A percentile compares a stretch with the other conserved stretches of the same genome.
These are phyloP conservation scores for Stropharia rugosoannulata DNA, from an alignment of 768 basidiomycete species.

Conservation along the genomic window DNA sequence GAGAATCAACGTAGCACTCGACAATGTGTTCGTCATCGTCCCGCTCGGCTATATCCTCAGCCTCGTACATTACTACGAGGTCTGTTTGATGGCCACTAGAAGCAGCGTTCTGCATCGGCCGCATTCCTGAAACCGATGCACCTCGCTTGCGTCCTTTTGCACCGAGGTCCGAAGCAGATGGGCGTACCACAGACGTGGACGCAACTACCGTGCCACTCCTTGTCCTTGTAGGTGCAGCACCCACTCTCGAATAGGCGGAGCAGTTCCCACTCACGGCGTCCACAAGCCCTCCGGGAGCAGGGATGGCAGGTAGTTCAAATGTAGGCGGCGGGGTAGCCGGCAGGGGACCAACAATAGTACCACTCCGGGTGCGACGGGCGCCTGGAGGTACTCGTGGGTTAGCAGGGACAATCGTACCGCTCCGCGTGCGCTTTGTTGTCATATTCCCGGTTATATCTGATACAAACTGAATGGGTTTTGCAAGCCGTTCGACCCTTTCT, in stretches of 20 bases:
- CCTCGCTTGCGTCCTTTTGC: slow-evolving; percentile 4
- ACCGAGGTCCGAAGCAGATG: background rate
- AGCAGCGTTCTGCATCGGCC: background rate
- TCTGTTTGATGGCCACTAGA: slow-evolving; percentile 23
- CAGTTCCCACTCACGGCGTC: background rate
- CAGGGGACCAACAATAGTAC: slow-evolving; percentile 29
- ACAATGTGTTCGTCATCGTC: slow-evolving; percentile 7
- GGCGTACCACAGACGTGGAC: background rate
- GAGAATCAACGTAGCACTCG: slow-evolving; percentile 18
- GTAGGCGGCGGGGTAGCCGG: slow-evolving; percentile 10
- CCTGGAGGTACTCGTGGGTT: slow-evolving; percentile 5
- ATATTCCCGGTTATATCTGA: background rate
- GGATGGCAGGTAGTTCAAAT: slow-evolving; percentile 6
- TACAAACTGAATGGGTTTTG: background rate
- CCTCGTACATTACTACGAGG: slow-evolving; percentile 24
- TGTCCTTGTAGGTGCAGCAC: slow-evolving; percentile 16
- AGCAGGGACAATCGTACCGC: slow-evolving; percentile 47
- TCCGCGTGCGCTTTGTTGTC: slow-evolving; percentile 30
- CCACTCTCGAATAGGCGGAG: background rate
- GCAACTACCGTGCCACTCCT: slow-evolving; percentile 32
- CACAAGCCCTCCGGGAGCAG: background rate
- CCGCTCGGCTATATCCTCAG: slow-evolving; percentile 20
- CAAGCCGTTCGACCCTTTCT: background rate
- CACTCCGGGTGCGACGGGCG: slow-evolving; percentile 29
- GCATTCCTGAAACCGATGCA: slow-evolving; percentile 7